phyloP scores from a whole-genome alignment of 2,329 filamentous ascomycete species.

The Cladosporium sp. region DNA sequence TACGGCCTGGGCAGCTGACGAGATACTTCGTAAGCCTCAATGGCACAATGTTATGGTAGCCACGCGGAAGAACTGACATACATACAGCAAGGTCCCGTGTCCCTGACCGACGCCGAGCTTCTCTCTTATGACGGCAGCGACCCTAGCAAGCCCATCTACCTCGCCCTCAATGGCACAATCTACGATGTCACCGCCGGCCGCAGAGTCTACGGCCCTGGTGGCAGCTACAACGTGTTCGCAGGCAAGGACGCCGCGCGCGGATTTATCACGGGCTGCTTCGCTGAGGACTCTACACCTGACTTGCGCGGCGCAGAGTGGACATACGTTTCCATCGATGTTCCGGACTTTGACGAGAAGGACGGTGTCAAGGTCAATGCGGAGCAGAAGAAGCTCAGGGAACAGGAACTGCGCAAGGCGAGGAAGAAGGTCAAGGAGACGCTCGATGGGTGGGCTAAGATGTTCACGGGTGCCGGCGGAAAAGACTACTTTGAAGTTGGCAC shows the following conservation, averaged over 20 bases:
- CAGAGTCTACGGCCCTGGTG: constrained; percentile 60
- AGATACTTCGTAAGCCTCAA: constrained; percentile 53
- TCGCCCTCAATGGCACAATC: constrained; percentile 83
- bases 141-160: constrained; percentile 72
- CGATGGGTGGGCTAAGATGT: constrained; percentile 79
- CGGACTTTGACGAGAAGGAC: constrained; percentile 23
- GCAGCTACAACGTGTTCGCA: constrained; percentile 80
- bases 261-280: constrained; percentile 91
- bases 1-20: constrained; percentile 54
- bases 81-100: constrained; percentile 52
- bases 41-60: neutral
- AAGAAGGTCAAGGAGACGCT: constrained; percentile 64
- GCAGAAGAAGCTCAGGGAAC: constrained; percentile 42
- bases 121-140: constrained; percentile 73
- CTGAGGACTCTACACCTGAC: constrained; percentile 77
- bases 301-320: constrained; percentile 82
- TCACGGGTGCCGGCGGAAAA: constrained; percentile 61
- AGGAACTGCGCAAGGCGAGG: constrained; percentile 63
- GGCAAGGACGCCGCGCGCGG: constrained; percentile 81
- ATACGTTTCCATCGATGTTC: constrained; percentile 61
- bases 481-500: constrained; percentile 79
- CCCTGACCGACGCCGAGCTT: constrained; percentile 73
- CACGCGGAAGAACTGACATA: constrained; percentile 8
- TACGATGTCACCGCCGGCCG: constrained; percentile 71
- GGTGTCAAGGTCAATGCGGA: constrained; percentile 16